phyloP scores from a whole-genome alignment of 257 asterid species.

The Fraxinus cuspidata region DNA sequence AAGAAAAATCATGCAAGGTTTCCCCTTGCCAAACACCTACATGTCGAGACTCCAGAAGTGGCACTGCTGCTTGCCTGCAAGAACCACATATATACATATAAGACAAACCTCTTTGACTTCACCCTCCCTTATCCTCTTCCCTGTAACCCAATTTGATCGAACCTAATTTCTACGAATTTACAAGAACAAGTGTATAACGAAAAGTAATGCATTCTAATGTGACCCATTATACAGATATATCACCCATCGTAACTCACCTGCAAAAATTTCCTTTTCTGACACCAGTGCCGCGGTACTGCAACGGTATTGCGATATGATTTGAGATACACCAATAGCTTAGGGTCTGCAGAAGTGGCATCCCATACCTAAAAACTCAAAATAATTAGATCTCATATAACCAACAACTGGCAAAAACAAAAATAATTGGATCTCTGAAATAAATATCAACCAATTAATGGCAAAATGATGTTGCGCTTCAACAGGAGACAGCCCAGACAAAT shows the following conservation, averaged over 20 bases:
- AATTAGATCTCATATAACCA: neutral
- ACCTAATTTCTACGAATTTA: constrained; percentile 31
- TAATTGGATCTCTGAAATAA: neutral
- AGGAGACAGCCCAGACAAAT: neutral
- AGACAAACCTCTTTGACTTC: constrained; percentile 83
- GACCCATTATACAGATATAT: constrained; percentile 26
- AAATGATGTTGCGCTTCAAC: neutral
- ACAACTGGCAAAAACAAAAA: neutral
- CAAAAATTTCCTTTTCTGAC: constrained; percentile 90
- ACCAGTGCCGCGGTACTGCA: constrained; percentile 98
- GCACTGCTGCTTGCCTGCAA: constrained; percentile 98
- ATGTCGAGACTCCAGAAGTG: constrained; percentile 88
- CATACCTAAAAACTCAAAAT: constrained; percentile 58
- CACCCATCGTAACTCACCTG: constrained; percentile 61
- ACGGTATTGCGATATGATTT: constrained; percentile 92
- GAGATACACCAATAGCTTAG: constrained; percentile 87
- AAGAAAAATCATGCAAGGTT: constrained; percentile 60
- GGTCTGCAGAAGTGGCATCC: constrained; percentile 98
- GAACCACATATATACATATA: constrained; percentile 86
- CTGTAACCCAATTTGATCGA: constrained; percentile 42
- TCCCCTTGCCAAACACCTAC: constrained; percentile 95
- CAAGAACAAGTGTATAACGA: constrained; percentile 19
- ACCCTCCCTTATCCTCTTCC: constrained; percentile 62
- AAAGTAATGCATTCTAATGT: constrained; percentile 23
- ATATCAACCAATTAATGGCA: too few species aligned